Percentiles rank a stretch among this genome's conserved stretches.
Conservation (phyloP, 2,329 filamentous ascomycete genomes). For the Stagonosporopsis vannaccii region DNA sequence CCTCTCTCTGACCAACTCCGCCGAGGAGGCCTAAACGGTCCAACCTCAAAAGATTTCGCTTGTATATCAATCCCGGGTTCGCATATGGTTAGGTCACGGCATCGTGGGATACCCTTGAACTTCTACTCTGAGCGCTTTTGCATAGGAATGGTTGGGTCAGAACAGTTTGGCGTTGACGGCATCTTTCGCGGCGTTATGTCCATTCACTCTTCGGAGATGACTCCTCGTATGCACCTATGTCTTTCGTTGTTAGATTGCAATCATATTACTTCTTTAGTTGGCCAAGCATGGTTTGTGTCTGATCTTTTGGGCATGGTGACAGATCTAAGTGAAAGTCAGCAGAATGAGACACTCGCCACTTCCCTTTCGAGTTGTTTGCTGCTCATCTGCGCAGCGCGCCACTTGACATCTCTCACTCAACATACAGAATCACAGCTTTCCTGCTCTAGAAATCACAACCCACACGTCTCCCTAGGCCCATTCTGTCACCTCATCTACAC, state of each 20-base stretch:
- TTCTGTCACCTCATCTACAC: too few relatives aligned
- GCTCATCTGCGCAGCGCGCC: neutral
- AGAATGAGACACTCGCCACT: neutral
- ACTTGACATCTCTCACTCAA: neutral
- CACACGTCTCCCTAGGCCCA: too few relatives aligned
- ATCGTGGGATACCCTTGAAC: constrained; percentile 26
- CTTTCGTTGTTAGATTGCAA: constrained; percentile 19
- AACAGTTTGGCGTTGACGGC: constrained; percentile 28
- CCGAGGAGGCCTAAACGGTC: constrained; percentile 67
- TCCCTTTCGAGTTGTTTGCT: neutral
- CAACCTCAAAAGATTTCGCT: constrained; percentile 20
- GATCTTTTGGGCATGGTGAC: neutral
- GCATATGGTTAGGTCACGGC: constrained; percentile 20
- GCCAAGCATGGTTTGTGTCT: neutral
- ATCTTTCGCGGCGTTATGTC: constrained; percentile 28
- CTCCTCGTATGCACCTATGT: constrained; percentile 12
- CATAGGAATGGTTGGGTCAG: constrained; percentile 22
- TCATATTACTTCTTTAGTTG: constrained; percentile 3
- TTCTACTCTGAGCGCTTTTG: constrained; percentile 30
- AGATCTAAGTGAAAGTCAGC: neutral
- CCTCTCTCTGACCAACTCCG: constrained; percentile 87
- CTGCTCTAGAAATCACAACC: too few relatives aligned
- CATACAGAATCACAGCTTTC: too few relatives aligned
- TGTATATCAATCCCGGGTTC: constrained; percentile 27
- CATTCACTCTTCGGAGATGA: constrained; percentile 14